phyloP scores from a whole-genome alignment of 2,329 filamentous ascomycete species.

The Basipetospora chlamydospora region DNA sequence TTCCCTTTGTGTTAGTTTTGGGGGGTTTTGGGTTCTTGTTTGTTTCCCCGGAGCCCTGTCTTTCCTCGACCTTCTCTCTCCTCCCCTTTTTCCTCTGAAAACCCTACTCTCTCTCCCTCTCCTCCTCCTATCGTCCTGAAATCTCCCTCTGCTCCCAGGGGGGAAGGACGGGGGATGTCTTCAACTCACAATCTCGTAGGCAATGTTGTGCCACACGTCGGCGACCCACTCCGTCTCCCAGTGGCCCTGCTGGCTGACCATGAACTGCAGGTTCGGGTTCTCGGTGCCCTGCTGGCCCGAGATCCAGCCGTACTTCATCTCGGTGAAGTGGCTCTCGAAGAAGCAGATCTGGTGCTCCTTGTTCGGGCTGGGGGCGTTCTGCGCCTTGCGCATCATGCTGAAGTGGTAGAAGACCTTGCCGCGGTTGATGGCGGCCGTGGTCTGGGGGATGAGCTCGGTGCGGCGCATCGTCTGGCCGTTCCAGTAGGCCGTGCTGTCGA shows the following conservation, averaged over 20 bases:
- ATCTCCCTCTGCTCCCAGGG: too few relatives aligned
- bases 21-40: not conserved
- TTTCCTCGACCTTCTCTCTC: not conserved
- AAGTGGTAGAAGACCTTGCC: slow-evolving; percentile 62
- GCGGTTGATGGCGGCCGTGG: slow-evolving; percentile 45
- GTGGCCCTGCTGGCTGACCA: slow-evolving; percentile 41
- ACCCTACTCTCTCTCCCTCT: not conserved
- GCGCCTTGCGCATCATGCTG: slow-evolving; percentile 42
- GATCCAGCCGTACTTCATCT: slow-evolving; percentile 55
- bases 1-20: not conserved
- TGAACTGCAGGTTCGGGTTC: slow-evolving; percentile 47
- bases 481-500: slow-evolving; percentile 51
- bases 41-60: not conserved
- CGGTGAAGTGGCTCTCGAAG: slow-evolving; percentile 60
- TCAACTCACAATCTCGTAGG: slow-evolving; percentile 44
- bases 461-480: slow-evolving; percentile 59
- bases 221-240: slow-evolving; percentile 49
- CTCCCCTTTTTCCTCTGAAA: not conserved
- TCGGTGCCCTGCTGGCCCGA: slow-evolving; percentile 27
- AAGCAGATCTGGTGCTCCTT: slow-evolving; percentile 53
- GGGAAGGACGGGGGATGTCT: not conserved
- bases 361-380: slow-evolving; percentile 44
- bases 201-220: slow-evolving; percentile 60
- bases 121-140: not conserved
- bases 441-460: slow-evolving; percentile 61